phyloP scores from a whole-genome alignment of 1,284 basidiomycete genomes.

The Inonotus hispidus region DNA sequence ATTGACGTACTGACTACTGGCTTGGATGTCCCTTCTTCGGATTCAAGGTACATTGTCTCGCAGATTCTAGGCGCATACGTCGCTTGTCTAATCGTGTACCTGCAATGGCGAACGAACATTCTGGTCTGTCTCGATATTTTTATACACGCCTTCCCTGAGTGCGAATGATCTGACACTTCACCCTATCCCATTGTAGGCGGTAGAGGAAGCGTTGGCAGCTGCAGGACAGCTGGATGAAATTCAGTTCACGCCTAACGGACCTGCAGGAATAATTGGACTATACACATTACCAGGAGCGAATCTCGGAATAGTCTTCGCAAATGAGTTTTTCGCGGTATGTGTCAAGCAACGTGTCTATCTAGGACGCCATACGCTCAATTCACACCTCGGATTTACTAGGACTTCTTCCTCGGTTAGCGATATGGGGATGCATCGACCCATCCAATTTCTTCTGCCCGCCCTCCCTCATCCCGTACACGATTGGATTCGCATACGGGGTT shows the following conservation, averaged over 20 bases:
- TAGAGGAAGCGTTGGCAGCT: slow-evolving; percentile 37
- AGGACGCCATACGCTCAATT: neutral
- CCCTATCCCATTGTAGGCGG: slow-evolving; percentile 20
- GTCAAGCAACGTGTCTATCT: neutral
- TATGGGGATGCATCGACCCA: slow-evolving; percentile 56
- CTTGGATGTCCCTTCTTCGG: neutral
- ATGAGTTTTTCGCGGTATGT: slow-evolving; percentile 59
- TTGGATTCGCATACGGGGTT: slow-evolving; percentile 49
- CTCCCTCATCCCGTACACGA: slow-evolving; percentile 42
- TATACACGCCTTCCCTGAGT: too few species aligned
- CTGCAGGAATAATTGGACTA: slow-evolving; percentile 58
- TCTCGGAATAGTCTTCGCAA: slow-evolving; percentile 52
- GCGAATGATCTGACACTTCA: too few species aligned
- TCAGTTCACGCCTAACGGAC: slow-evolving; percentile 55
- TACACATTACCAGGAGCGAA: slow-evolving; percentile 44
- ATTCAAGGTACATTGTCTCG: slow-evolving; percentile 50
- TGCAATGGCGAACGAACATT: slow-evolving; percentile 54
- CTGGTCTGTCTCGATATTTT: slow-evolving; percentile 26
- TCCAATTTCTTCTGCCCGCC: slow-evolving; percentile 58
- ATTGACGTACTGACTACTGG: neutral
- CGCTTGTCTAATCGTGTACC: slow-evolving; percentile 53
- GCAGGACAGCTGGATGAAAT: slow-evolving; percentile 36
- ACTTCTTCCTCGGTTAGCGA: slow-evolving; percentile 57
- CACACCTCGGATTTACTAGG: slow-evolving; percentile 34
- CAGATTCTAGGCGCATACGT: slow-evolving; percentile 62